These are phyloP conservation scores for Candida silvatica DNA, from an alignment of 805 yeast genomes.

Conservation along the genomic window DNA sequence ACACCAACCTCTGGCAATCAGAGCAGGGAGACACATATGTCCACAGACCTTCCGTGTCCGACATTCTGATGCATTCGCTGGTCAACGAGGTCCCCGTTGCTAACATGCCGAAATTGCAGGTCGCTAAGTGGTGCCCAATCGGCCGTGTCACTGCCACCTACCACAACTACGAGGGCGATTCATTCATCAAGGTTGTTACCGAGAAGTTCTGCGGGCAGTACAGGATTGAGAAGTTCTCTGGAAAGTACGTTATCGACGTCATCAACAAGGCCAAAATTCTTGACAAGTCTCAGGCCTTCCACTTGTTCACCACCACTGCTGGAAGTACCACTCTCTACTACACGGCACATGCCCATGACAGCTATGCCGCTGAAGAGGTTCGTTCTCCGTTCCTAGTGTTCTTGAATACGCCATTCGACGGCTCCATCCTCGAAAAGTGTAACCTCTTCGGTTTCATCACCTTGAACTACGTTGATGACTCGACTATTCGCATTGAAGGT, in stretches of 20 bases:
- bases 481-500: constrained; percentile 18
- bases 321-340: constrained; percentile 33
- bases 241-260: constrained; percentile 41
- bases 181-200: constrained; percentile 21
- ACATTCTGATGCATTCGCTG: constrained; percentile 82
- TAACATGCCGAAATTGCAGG: constrained; percentile 60
- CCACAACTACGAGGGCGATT: constrained; percentile 23
- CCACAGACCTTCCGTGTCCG: constrained; percentile 56
- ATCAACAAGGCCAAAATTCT: constrained; percentile 64
- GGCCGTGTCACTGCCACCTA: constrained; percentile 44
- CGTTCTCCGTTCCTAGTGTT: constrained; percentile 60
- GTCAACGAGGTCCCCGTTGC: constrained; percentile 73
- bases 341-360: constrained; percentile 57
- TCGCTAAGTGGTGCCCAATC: constrained; percentile 59
- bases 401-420: constrained; percentile 45
- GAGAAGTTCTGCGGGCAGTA: constrained; percentile 15
- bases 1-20: constrained; percentile 13
- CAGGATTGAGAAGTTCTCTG: constrained; percentile 16
- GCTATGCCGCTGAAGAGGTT: constrained; percentile 44
- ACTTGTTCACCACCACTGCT: constrained; percentile 51
- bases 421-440: constrained; percentile 26
- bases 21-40: constrained; percentile 9
- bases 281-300: constrained; percentile 78
- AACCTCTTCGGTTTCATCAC: constrained; percentile 17
- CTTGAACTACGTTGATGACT: constrained; percentile 13